Evolutionary conservation across 345 rosid genomes (phyloP).

Genomic region (Diplotaxis tenuifolia): DNA sequence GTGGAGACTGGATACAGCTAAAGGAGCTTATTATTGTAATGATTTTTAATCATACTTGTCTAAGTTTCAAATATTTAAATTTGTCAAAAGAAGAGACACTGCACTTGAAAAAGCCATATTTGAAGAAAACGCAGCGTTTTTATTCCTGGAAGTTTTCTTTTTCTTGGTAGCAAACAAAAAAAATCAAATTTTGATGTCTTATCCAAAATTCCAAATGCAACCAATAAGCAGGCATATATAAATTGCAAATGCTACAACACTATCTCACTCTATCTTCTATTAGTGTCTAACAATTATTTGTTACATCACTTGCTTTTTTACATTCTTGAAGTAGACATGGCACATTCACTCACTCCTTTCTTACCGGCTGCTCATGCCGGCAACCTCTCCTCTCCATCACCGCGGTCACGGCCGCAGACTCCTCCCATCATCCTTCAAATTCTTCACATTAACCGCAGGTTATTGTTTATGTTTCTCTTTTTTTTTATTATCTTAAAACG

Average conservation of each 20-base stretch:
- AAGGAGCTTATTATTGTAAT: not conserved
- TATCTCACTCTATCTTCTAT: slow-evolving; percentile 33
- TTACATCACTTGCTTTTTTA: slow-evolving; percentile 10
- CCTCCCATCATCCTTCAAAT: slow-evolving; percentile 18
- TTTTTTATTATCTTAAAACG: not conserved
- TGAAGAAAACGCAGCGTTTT: slow-evolving; percentile 24
- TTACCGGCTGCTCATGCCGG: slow-evolving; percentile 31
- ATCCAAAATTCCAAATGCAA: slow-evolving; percentile 51
- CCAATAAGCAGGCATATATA: slow-evolving; percentile 45
- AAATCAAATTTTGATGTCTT: slow-evolving; percentile 33
- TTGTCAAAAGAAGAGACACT: not conserved
- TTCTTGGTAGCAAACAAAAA: slow-evolving; percentile 20
- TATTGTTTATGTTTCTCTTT: not conserved
- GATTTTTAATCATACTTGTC: not conserved
- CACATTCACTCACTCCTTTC: slow-evolving; percentile 44
- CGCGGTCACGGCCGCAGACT: slow-evolving; percentile 31
- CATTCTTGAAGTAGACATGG: slow-evolving; percentile 30
- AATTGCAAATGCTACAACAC: slow-evolving; percentile 23
- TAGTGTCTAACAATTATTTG: slow-evolving; percentile 16
- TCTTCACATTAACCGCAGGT: slow-evolving; percentile 45
- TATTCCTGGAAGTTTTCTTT: not conserved
- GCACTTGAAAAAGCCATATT: not conserved
- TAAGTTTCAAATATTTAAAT: slow-evolving; percentile 4
- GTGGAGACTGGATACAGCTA: slow-evolving; percentile 25
- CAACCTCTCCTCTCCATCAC: slow-evolving; percentile 28